A percentile compares a stretch with the other conserved stretches of the same genome.
Evolutionary conservation across 2,329 filamentous ascomycete species (phyloP).

Genomic region (Pyrenophora teres): DNA sequence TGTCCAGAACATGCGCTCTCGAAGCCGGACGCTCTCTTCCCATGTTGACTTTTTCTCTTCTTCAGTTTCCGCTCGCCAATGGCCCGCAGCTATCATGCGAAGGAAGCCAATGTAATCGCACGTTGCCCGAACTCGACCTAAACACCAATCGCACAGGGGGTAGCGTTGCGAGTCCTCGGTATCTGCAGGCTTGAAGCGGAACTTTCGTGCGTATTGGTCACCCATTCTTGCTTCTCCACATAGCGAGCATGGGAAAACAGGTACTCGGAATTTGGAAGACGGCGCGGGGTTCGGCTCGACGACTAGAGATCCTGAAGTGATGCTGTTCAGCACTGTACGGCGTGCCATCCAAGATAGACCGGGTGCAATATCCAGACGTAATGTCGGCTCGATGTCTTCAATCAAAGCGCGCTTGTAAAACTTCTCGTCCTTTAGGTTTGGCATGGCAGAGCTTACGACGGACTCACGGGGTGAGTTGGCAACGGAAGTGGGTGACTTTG

Average conservation of each 20-base stretch:
- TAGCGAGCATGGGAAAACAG: conserved; percentile 75
- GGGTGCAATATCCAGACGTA: conserved; percentile 86
- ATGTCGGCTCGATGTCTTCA: conserved; percentile 93
- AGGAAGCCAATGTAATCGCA: conserved; percentile 94
- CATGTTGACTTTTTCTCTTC: conserved; percentile 87
- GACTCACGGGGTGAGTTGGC: conserved; percentile 47
- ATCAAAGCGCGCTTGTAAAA: conserved; percentile 90
- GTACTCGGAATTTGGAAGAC: conserved; percentile 58
- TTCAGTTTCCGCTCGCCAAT: conserved; percentile 82
- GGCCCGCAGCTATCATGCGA: conserved; percentile 87
- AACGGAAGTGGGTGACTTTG: conserved; percentile 49
- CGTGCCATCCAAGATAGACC: conserved; percentile 93
- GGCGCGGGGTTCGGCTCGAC: conserved; percentile 72
- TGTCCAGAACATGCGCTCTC: conserved; percentile 98
- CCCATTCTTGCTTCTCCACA: conserved; percentile 83
- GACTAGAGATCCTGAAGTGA: conserved; percentile 82
- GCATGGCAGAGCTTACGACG: conserved; percentile 44
- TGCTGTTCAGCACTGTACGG: conserved; percentile 78
- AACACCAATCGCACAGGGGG: conserved; percentile 86
- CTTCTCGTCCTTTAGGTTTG: conserved; percentile 81
- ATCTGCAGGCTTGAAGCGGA: conserved; percentile 88
- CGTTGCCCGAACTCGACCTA: conserved; percentile 79
- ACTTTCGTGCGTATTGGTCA: conserved; percentile 72
- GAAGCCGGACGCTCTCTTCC: conserved; percentile 88
- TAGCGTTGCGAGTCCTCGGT: conserved; percentile 85